These are phyloP conservation scores for Calamus simplicifolius DNA, from an alignment of 176 grass and related monocot genomes.

Conservation along the genomic window DNA sequence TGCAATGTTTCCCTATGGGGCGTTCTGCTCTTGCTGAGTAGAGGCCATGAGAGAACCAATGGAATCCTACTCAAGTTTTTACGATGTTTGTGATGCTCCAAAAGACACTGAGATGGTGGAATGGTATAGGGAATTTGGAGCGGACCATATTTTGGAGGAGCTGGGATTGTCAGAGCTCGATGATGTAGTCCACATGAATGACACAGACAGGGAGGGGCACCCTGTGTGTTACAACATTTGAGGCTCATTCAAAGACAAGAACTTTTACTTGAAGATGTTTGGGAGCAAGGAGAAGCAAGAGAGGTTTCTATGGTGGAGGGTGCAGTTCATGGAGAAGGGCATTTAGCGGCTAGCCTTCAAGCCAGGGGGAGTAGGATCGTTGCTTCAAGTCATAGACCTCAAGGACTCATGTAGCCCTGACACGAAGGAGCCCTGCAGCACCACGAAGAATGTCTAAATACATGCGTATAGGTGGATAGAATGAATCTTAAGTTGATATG, in stretches of 20 bases:
- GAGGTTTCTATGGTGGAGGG: conserved; percentile 64
- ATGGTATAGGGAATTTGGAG: conserved; percentile 34
- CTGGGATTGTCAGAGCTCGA: conserved; percentile 21
- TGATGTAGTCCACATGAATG: conserved; percentile 43
- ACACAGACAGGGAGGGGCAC: conserved; percentile 62
- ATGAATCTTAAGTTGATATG: too few relatives aligned
- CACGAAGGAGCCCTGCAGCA: conserved; percentile 26
- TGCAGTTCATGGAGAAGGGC: conserved; percentile 65
- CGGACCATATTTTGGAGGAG: conserved; percentile 31
- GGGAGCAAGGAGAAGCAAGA: conserved; percentile 54
- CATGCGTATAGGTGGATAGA: too few relatives aligned
- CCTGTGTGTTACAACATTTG: conserved; percentile 86
- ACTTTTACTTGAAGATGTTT: conserved; percentile 61
- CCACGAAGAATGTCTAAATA: conserved; percentile 12
- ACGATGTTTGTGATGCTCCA: conserved; percentile 60
- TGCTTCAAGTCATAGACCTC: conserved; percentile 39
- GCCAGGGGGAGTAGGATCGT: conserved; percentile 22
- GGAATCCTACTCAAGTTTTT: conserved; percentile 86
- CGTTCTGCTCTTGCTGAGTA: conserved; percentile 35
- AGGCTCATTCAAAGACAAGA: conserved; percentile 78
- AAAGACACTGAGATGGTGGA: conserved; percentile 62
- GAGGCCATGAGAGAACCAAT: conserved; percentile 64
- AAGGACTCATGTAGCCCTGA: conserved; percentile 19
- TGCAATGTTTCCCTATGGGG: conserved; percentile 34
- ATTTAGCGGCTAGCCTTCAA: conserved; percentile 64